phyloP scores from a whole-genome alignment of 2,329 filamentous ascomycete genomes.

The Monilinia polystroma region DNA sequence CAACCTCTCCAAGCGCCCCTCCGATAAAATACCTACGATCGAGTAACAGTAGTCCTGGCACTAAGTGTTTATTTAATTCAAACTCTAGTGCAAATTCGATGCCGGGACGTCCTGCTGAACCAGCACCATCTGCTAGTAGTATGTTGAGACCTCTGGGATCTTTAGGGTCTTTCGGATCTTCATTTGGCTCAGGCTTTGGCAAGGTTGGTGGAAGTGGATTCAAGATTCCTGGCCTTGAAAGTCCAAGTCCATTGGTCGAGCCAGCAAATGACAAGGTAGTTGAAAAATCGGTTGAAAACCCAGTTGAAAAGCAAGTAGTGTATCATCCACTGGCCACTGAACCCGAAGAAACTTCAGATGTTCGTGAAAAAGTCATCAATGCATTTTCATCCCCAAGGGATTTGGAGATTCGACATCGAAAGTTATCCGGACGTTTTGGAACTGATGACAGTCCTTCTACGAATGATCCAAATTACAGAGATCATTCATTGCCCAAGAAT shows the following conservation, averaged over 20 bases:
- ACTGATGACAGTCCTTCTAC: constrained; percentile 6
- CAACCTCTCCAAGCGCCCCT: too few relatives aligned
- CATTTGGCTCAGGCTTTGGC: constrained; percentile 4
- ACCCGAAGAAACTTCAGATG: neutral
- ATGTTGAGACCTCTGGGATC: constrained; percentile 9
- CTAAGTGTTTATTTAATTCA: neutral
- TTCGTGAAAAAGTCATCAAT: neutral
- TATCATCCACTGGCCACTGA: neutral
- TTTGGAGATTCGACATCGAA: constrained; percentile 3
- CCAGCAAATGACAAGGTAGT: neutral
- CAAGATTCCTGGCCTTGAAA: constrained; percentile 1
- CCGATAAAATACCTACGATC: neutral
- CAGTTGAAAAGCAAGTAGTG: neutral
- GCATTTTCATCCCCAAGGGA: neutral
- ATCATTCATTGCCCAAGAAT: constrained; percentile 21
- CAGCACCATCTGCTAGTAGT: neutral
- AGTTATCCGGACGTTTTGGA: constrained; percentile 20
- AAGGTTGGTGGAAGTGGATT: neutral
- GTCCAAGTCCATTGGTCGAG: constrained; percentile 5
- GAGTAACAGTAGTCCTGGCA: neutral
- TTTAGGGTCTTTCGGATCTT: neutral
- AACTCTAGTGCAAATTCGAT: neutral
- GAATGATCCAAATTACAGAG: constrained; percentile 12
- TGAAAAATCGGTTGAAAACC: neutral
- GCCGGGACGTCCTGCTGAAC: neutral